phyloP scores from a whole-genome alignment of 78 protist genomes.

The Diacronema lutheri region DNA sequence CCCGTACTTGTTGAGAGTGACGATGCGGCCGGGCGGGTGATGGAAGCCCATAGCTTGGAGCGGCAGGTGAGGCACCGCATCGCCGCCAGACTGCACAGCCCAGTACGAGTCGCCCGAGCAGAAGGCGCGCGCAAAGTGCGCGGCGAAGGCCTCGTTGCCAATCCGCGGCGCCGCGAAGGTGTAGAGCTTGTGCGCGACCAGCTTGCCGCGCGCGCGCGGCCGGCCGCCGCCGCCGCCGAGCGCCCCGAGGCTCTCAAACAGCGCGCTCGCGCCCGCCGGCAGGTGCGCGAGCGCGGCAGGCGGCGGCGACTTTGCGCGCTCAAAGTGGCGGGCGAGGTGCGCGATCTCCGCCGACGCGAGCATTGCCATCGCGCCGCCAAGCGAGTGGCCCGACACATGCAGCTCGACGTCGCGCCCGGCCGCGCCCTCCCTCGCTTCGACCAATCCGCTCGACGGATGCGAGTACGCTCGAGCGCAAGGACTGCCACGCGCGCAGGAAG shows the following conservation, averaged over 20 bases:
- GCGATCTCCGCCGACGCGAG: neutral
- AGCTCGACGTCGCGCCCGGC: neutral
- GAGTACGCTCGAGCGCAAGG: neutral
- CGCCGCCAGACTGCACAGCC: neutral
- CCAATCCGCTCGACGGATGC: neutral
- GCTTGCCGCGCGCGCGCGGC: no score
- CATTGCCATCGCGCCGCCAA: constrained; percentile 2
- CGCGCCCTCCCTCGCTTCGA: neutral
- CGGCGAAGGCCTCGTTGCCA: neutral
- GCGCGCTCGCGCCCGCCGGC: no score
- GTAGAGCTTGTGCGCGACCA: neutral
- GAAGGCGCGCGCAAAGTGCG: neutral
- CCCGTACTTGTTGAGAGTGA: neutral
- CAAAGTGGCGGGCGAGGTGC: neutral
- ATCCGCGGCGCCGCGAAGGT: constrained; percentile 12
- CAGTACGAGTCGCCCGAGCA: neutral
- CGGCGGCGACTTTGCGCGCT: neutral
- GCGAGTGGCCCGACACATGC: neutral
- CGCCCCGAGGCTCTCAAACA: no score
- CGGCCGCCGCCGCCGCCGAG: no score
- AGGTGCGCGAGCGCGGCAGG: no score
- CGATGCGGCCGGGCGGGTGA: neutral
- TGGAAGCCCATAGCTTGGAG: neutral
- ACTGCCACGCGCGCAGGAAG: neutral
- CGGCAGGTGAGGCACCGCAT: constrained; percentile 21